phyloP scores from a whole-genome alignment of 2,329 filamentous ascomycete species.

The Cercospora zeae-maydis region DNA sequence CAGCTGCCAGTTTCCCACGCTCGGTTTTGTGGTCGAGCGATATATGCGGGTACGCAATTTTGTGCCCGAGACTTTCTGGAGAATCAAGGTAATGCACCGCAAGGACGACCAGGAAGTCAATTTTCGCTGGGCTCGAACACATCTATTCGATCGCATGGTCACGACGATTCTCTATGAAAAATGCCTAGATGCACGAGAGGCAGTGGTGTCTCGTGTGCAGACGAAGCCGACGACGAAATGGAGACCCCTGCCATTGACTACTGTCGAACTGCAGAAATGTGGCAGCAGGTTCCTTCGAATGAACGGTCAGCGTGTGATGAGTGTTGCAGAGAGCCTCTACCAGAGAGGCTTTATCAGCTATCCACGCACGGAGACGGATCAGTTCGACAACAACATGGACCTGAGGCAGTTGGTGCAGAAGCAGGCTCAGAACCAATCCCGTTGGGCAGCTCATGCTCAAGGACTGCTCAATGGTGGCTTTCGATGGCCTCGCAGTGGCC shows the following conservation, averaged over 20 bases:
- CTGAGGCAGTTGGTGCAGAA: slow-evolving; percentile 75
- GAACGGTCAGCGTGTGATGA: slow-evolving; percentile 88
- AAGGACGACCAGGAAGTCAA: slow-evolving; percentile 74
- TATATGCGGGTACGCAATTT: slow-evolving; percentile 95
- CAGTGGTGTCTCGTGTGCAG: slow-evolving; percentile 77
- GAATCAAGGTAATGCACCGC: slow-evolving; percentile 76
- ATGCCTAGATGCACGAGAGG: slow-evolving; percentile 71
- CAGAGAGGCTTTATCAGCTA: slow-evolving; percentile 97
- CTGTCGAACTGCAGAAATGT: slow-evolving; percentile 94
- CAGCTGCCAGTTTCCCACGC: slow-evolving; percentile 93
- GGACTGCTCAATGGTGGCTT: slow-evolving; percentile 71
- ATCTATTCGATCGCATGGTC: slow-evolving; percentile 82
- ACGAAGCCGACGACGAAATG: slow-evolving; percentile 92
- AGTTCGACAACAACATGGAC: slow-evolving; percentile 88
- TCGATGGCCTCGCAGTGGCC: slow-evolving; percentile 73
- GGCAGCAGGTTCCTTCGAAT: slow-evolving; percentile 86
- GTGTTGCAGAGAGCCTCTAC: slow-evolving; percentile 78
- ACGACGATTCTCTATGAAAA: slow-evolving; percentile 80
- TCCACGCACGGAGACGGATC: slow-evolving; percentile 93
- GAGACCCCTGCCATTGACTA: slow-evolving; percentile 90
- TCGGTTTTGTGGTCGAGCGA: slow-evolving; percentile 94
- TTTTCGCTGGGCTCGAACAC: slow-evolving; percentile 77
- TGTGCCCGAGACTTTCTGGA: slow-evolving; percentile 87
- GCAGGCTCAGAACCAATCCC: slow-evolving; percentile 65
- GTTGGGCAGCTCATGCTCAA: slow-evolving; percentile 79